A percentile compares a stretch with the other conserved stretches of the same genome.
phyloP scores from a whole-genome alignment of 129 eudicot genomes.

The Oenanthe sinensis region DNA sequence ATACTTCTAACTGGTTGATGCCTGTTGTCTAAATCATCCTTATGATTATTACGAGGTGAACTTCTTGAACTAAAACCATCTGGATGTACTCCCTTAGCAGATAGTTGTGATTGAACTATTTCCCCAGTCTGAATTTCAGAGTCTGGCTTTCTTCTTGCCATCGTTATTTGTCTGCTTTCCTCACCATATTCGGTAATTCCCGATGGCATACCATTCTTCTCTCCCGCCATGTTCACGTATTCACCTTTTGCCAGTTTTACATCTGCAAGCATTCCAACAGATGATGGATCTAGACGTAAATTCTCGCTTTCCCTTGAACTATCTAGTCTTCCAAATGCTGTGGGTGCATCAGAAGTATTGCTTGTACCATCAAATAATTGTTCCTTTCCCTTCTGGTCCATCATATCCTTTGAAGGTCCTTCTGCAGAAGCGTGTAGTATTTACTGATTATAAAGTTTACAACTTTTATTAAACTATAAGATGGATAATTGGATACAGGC shows the following conservation, averaged over 20 bases:
- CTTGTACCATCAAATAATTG: conserved; percentile 43
- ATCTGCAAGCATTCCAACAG: conserved; percentile 35
- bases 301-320: conserved; percentile 24
- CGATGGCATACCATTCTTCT: conserved; percentile 24
- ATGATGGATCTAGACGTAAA: conserved; percentile 21
- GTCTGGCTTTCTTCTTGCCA: conserved; percentile 34
- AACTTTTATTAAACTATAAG: background rate
- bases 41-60: conserved; percentile 14
- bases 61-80: conserved; percentile 29
- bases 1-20: conserved; percentile 15
- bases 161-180: conserved; percentile 24
- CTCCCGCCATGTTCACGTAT: conserved; percentile 24
- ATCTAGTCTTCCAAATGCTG: conserved; percentile 29
- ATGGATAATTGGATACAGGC: background rate
- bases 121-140: conserved; percentile 37
- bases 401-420: conserved; percentile 47
- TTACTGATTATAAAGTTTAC: background rate
- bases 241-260: conserved; percentile 39
- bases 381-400: conserved; percentile 63
- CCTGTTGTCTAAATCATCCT: conserved; percentile 21
- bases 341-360: conserved; percentile 26
- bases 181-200: conserved; percentile 36
- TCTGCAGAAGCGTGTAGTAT: conserved; percentile 40
- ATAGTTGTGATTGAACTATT: conserved; percentile 31
- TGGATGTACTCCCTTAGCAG: conserved; percentile 31